These are phyloP conservation scores for Comarum palustre DNA, from an alignment of 306 rosid species.

Conservation along the genomic window DNA sequence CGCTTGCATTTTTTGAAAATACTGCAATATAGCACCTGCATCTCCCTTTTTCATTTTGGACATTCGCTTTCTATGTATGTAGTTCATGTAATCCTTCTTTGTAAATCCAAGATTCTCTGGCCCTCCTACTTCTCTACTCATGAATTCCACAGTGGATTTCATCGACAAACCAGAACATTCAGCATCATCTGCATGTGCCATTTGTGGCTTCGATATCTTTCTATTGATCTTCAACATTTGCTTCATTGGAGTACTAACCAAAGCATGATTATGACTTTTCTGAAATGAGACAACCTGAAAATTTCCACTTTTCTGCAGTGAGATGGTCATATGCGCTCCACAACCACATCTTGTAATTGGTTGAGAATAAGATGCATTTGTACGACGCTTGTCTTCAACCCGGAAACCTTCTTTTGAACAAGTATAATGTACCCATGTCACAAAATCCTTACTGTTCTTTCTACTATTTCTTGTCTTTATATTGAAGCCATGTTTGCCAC, in stretches of 20 bases:
- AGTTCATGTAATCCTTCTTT: neutral
- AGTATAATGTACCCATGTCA: neutral
- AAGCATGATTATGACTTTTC: neutral
- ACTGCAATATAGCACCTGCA: too few relatives aligned
- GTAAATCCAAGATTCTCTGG: conserved; percentile 3
- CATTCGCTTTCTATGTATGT: neutral
- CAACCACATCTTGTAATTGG: neutral
- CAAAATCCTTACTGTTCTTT: neutral
- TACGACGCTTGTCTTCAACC: neutral
- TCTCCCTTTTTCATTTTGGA: neutral
- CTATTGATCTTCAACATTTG: neutral
- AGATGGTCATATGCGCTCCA: neutral
- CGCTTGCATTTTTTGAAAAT: too few relatives aligned
- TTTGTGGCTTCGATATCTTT: neutral
- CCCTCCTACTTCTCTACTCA: conserved; percentile 6
- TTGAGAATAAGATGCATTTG: neutral
- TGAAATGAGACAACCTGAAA: neutral
- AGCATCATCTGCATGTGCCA: neutral
- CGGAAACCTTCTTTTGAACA: neutral
- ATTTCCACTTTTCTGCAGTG: neutral
- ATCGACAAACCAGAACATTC: neutral
- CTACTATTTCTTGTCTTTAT: too few relatives aligned
- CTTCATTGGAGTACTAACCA: neutral
- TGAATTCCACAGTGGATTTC: neutral
- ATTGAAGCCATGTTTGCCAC: too few relatives aligned